phyloP scores from a whole-genome alignment of 73 alveolate species.

The Urostyla sp. region DNA sequence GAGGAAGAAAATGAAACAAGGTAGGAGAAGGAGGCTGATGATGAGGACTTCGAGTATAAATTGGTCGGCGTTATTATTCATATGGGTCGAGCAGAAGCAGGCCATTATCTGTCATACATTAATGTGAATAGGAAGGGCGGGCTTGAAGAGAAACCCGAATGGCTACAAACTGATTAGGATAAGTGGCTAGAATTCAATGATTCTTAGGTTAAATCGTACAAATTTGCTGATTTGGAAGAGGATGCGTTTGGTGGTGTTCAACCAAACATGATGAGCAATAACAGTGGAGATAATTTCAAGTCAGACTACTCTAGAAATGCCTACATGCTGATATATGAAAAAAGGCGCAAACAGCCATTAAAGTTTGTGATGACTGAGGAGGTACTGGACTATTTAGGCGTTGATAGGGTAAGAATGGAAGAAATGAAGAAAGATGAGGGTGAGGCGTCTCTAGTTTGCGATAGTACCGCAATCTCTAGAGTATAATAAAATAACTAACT shows the following conservation, averaged over 20 bases:
- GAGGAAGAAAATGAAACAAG: neutral
- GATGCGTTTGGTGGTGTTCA: constrained; percentile 83
- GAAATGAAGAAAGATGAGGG: neutral
- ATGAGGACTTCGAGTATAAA: constrained; percentile 61
- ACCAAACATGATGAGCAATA: neutral
- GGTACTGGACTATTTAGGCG: too few species aligned
- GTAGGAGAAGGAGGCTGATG: constrained; percentile 9
- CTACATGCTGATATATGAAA: constrained; percentile 90
- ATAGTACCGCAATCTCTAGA: constrained; percentile 58
- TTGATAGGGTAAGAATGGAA: neutral
- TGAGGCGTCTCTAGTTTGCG: constrained; percentile 55
- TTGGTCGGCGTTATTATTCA: constrained; percentile 70
- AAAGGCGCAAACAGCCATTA: constrained; percentile 76
- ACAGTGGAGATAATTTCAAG: constrained; percentile 11
- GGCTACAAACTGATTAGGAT: constrained; percentile 54
- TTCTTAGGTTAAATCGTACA: constrained; percentile 51
- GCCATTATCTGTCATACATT: constrained; percentile 68
- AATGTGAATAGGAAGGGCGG: constrained; percentile 43
- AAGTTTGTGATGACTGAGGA: constrained; percentile 62
- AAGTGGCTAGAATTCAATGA: constrained; percentile 79
- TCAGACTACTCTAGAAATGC: constrained; percentile 84
- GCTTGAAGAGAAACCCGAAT: constrained; percentile 46
- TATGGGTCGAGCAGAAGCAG: constrained; percentile 69
- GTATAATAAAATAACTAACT: neutral
- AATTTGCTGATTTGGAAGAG: constrained; percentile 40